phyloP scores from a whole-genome alignment of 441 rosid species.

The Omphalea diandra region DNA sequence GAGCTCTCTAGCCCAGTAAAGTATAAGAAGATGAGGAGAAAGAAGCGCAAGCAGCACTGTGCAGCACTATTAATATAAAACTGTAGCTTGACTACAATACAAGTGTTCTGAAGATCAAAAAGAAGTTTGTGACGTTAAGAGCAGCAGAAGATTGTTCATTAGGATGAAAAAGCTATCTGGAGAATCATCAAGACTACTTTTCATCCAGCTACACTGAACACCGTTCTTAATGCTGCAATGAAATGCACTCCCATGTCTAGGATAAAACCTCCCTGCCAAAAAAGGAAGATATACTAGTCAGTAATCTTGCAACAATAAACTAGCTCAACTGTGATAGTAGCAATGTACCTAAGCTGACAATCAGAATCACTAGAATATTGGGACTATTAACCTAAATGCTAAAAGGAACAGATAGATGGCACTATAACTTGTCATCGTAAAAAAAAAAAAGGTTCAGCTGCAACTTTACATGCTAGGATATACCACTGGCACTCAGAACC shows the following conservation, averaged over 20 bases:
- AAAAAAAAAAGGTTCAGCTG: constrained; percentile 8
- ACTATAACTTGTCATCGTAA: not conserved
- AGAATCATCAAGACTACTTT: not conserved
- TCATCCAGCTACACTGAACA: constrained; percentile 25
- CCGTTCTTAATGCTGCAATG: constrained; percentile 97
- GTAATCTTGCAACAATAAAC: constrained; percentile 1
- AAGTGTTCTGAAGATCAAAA: not conserved
- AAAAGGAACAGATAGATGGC: not conserved
- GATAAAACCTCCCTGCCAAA: constrained; percentile 90
- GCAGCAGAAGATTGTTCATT: not conserved
- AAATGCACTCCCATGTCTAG: constrained; percentile 99
- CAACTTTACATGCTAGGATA: not conserved
- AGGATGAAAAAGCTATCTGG: not conserved
- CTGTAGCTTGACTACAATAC: not conserved
- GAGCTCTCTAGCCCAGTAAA: not conserved
- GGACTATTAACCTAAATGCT: not conserved
- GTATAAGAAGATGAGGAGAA: not conserved
- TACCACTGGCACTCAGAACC: not conserved
- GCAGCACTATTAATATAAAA: not conserved
- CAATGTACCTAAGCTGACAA: not conserved
- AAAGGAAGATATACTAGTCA: constrained; percentile 24
- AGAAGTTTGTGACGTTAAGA: not conserved
- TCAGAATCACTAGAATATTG: not conserved
- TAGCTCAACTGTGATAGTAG: not conserved
- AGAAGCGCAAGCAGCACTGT: not conserved